These are phyloP conservation scores for Capsicum pubescens DNA, from an alignment of 257 asterid genomes.

Conservation along the genomic window DNA sequence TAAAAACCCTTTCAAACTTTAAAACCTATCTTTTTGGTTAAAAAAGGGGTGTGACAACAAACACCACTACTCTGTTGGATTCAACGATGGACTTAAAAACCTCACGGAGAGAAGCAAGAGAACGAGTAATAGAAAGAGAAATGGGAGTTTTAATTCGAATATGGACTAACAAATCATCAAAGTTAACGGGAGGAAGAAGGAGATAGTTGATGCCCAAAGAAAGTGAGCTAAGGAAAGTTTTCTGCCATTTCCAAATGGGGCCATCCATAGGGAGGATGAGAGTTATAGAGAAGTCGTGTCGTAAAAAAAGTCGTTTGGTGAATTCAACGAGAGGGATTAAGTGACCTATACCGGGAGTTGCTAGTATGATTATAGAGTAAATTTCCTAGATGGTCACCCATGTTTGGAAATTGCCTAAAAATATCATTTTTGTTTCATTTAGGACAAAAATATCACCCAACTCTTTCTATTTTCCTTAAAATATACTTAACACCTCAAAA, in stretches of 20 bases:
- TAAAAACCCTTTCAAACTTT: too few species aligned
- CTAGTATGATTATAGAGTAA: slow-evolving; percentile 44
- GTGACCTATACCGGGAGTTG: slow-evolving; percentile 91
- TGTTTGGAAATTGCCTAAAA: too few species aligned
- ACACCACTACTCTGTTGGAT: not conserved
- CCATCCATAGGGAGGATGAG: slow-evolving; percentile 61
- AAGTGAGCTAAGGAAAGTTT: slow-evolving; percentile 51
- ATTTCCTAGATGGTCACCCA: too few species aligned
- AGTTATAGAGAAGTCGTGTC: slow-evolving; percentile 56
- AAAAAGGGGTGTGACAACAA: too few species aligned
- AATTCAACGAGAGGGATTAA: slow-evolving; percentile 70
- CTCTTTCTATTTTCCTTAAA: too few species aligned
- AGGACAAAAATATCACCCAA: too few species aligned
- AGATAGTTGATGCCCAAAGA: slow-evolving; percentile 43
- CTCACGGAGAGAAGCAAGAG: not conserved
- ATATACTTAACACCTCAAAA: too few species aligned
- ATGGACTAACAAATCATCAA: slow-evolving; percentile 50
- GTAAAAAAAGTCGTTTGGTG: slow-evolving; percentile 51
- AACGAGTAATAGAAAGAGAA: not conserved
- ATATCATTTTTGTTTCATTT: too few species aligned
- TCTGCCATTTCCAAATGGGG: slow-evolving; percentile 55
- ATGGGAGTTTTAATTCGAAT: slow-evolving; percentile 43
- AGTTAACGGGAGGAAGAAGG: slow-evolving; percentile 58
- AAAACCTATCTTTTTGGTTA: too few species aligned
- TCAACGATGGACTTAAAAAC: not conserved